A percentile compares a stretch with the other conserved stretches of the same genome.
These are phyloP conservation scores for Coemansia sp. DNA, from an alignment of 192 early-diverging fungal genomes.

Conservation along the genomic window DNA sequence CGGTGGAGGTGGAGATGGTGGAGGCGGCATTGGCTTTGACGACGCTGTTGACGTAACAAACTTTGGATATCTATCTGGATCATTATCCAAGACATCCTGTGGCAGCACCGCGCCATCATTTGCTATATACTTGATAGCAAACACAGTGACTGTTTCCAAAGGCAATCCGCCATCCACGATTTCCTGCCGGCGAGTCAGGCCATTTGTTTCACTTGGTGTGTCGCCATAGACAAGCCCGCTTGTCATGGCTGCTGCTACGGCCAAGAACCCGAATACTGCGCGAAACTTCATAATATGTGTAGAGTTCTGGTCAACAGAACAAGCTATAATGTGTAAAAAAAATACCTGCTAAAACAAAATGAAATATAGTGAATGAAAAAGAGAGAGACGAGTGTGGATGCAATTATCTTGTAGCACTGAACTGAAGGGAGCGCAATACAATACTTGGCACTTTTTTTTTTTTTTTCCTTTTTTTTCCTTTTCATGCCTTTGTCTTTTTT, in stretches of 20 bases:
- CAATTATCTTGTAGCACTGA: no score
- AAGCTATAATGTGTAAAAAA: constrained; percentile 5
- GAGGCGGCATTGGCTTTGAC: neutral
- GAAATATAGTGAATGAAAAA: neutral
- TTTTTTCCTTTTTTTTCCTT: neutral
- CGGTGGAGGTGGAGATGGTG: neutral
- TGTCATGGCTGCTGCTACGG: neutral
- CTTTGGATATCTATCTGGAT: constrained; percentile 1
- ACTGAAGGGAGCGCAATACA: neutral
- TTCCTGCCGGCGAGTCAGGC: constrained; percentile 4
- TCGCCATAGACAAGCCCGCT: neutral
- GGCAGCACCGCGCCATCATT: neutral
- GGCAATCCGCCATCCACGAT: neutral
- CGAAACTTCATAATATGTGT: neutral
- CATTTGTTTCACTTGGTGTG: neutral
- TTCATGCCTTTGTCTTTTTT: neutral
- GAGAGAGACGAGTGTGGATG: neutral
- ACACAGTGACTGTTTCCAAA: neutral
- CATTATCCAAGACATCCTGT: neutral
- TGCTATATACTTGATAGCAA: neutral
- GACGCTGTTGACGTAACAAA: neutral
- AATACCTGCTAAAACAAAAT: neutral
- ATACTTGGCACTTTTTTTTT: neutral
- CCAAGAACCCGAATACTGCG: neutral
- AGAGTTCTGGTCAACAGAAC: constrained; percentile 35